phyloP scores from a whole-genome alignment of 2,329 filamentous ascomycete genomes.

The Orbilia quercus region DNA sequence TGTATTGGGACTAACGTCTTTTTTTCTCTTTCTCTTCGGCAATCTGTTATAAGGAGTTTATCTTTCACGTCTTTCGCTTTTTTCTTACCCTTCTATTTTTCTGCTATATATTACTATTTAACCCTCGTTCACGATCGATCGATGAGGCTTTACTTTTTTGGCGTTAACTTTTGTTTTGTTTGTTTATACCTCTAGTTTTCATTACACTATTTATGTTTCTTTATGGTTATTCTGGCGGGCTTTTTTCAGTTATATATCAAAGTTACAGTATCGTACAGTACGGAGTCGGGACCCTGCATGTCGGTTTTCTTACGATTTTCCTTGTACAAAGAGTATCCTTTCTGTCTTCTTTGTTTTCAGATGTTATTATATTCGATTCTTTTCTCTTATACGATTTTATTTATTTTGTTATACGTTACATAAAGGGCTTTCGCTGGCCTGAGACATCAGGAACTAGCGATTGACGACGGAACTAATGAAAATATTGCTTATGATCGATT shows the following conservation, averaged over 20 bases:
- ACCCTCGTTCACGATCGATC: conserved; percentile 43
- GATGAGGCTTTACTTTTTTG: too few relatives aligned
- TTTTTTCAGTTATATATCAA: conserved; percentile 22
- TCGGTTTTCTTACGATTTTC: conserved; percentile 36
- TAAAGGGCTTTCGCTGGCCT: neutral
- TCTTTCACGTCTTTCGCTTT: conserved; percentile 20
- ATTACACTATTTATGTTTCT: neutral
- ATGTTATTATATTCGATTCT: conserved; percentile 3
- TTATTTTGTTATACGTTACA: conserved; percentile 4
- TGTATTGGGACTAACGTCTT: conserved; percentile 29
- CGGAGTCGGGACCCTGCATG: conserved; percentile 42
- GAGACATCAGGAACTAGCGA: neutral
- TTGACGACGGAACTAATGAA: neutral
- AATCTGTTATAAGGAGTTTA: conserved; percentile 44
- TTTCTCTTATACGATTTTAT: conserved; percentile 15
- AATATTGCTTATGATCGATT: neutral
- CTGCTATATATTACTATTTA: neutral
- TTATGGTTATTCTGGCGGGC: conserved; percentile 38
- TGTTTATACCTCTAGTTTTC: conserved; percentile 5
- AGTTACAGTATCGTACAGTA: conserved; percentile 30
- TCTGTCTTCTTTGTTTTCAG: conserved; percentile 9
- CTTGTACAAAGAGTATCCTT: conserved; percentile 46
- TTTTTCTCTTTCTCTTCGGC: conserved; percentile 23
- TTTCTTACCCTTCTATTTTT: conserved; percentile 4
- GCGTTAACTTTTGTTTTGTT: conserved; percentile 18